A percentile compares a stretch with the other conserved stretches of the same genome.
phyloP scores from a whole-genome alignment of 495 filamentous ascomycete genomes.

The Sordaria brevicollis region DNA sequence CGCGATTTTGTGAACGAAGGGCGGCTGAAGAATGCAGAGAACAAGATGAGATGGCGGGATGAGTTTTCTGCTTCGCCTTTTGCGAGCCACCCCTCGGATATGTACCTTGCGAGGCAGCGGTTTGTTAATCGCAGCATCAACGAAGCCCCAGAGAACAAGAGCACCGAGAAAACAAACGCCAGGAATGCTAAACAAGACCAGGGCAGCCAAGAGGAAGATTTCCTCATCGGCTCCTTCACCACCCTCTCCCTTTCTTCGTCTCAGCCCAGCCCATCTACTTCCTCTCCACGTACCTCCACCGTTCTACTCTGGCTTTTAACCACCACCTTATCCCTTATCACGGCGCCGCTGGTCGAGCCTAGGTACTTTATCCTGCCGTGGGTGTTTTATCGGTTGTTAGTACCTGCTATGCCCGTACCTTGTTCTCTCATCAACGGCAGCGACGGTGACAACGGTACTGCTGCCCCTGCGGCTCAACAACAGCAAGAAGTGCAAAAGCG shows the following conservation, averaged over 20 bases:
- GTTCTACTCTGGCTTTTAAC: slow-evolving; percentile 59
- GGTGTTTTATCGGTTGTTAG: slow-evolving; percentile 82
- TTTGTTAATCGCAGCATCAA: neutral
- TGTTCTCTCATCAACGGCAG: neutral
- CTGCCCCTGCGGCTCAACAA: neutral
- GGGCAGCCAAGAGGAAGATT: neutral
- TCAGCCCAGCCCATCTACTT: neutral
- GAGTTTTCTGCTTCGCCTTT: neutral
- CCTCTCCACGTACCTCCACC: slow-evolving; percentile 24
- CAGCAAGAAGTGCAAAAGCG: too few species aligned
- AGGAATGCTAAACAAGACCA: neutral
- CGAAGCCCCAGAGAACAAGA: neutral
- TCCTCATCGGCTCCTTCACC: neutral
- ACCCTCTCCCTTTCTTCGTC: neutral
- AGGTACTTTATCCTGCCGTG: slow-evolving; percentile 92
- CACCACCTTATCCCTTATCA: slow-evolving; percentile 65
- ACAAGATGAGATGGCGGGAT: neutral
- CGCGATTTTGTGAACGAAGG: neutral
- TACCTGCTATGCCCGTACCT: slow-evolving; percentile 38
- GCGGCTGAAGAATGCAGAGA: neutral
- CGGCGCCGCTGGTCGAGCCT: slow-evolving; percentile 86
- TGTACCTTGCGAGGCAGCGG: neutral
- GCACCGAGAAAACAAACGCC: neutral
- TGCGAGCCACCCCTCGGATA: neutral
- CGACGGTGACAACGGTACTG: neutral